Evolutionary conservation across 2,329 filamentous ascomycete species (phyloP).

Genomic region (Aspergillus novofumigatus): DNA sequence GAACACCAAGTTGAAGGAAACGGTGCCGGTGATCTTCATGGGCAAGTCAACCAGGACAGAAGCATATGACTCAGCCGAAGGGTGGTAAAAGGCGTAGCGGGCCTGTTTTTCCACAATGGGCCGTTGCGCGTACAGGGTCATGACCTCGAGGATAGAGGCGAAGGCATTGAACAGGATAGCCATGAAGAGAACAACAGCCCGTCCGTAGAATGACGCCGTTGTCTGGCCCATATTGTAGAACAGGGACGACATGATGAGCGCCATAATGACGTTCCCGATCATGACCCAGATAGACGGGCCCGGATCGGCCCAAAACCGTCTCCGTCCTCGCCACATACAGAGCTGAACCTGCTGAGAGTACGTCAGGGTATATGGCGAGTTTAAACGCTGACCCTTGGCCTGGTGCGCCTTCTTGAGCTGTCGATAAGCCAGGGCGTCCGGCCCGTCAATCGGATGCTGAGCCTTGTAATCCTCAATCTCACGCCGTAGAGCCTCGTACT

Average conservation of each 20-base stretch:
- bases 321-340: conserved; percentile 76
- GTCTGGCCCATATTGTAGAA: conserved; percentile 69
- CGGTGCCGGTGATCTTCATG: conserved; percentile 68
- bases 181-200: conserved; percentile 80
- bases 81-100: conserved; percentile 87
- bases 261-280: conserved; percentile 67
- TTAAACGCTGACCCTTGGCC: conserved; percentile 48
- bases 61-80: conserved; percentile 76
- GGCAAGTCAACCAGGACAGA: conserved; percentile 85
- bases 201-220: conserved; percentile 68
- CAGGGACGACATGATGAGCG: conserved; percentile 72
- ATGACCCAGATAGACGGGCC: conserved; percentile 65
- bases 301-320: conserved; percentile 71
- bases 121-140: conserved; percentile 81
- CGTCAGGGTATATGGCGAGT: conserved; percentile 80
- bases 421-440: conserved; percentile 27
- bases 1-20: conserved; percentile 72
- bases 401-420: conserved; percentile 33
- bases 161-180: conserved; percentile 84
- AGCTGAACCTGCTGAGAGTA: conserved; percentile 70
- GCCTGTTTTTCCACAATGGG: conserved; percentile 88
- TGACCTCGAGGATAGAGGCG: conserved; percentile 67
- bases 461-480: conserved; percentile 45
- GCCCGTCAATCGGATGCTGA: conserved; percentile 40
- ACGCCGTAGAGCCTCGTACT: conserved; percentile 38